A percentile compares a stretch with the other conserved stretches of the same genome.
Evolutionary conservation across 2,329 filamentous ascomycete species (phyloP).

Genomic region (Seiridium cupressi): DNA sequence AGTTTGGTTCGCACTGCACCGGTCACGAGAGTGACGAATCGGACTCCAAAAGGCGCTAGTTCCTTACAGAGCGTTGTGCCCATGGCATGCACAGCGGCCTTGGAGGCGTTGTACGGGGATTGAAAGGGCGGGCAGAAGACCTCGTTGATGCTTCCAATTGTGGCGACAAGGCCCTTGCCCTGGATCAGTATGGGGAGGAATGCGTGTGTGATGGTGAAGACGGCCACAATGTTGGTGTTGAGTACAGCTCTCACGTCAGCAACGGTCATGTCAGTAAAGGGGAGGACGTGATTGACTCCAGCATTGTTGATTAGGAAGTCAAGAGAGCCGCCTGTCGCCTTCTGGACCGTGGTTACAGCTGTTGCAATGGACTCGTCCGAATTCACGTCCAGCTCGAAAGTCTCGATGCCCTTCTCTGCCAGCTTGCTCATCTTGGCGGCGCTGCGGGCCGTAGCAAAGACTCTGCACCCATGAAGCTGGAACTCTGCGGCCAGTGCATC

Average conservation of each 20-base stretch:
- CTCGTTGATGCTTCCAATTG: constrained; percentile 11
- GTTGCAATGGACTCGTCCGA: constrained; percentile 22
- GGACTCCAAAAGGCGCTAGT: constrained; percentile 23
- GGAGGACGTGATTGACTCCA: constrained; percentile 19
- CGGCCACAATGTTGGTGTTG: constrained; percentile 17
- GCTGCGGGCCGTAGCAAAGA: constrained; percentile 24
- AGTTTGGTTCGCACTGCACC: constrained; percentile 24
- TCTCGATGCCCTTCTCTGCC: constrained; percentile 18
- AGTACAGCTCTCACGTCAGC: constrained; percentile 16
- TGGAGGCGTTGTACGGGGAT: constrained; percentile 15
- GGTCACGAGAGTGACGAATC: constrained; percentile 23
- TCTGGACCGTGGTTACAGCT: constrained; percentile 13
- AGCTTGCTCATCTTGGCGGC: constrained; percentile 21
- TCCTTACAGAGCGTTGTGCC: constrained; percentile 14
- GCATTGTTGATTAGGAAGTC: constrained; percentile 26
- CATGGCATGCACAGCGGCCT: constrained; percentile 14
- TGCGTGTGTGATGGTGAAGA: constrained; percentile 8
- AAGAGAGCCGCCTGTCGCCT: constrained; percentile 13
- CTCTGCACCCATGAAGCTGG: neutral
- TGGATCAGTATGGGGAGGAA: constrained; percentile 9
- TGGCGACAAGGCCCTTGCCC: constrained; percentile 10
- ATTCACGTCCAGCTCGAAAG: constrained; percentile 28
- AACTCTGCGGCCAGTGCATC: constrained; percentile 19
- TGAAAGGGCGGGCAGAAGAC: constrained; percentile 13
- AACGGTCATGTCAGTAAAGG: constrained; percentile 18